Evolutionary conservation across 2,329 filamentous ascomycete genomes (phyloP).

Genomic region (Xylaria polymorpha): DNA sequence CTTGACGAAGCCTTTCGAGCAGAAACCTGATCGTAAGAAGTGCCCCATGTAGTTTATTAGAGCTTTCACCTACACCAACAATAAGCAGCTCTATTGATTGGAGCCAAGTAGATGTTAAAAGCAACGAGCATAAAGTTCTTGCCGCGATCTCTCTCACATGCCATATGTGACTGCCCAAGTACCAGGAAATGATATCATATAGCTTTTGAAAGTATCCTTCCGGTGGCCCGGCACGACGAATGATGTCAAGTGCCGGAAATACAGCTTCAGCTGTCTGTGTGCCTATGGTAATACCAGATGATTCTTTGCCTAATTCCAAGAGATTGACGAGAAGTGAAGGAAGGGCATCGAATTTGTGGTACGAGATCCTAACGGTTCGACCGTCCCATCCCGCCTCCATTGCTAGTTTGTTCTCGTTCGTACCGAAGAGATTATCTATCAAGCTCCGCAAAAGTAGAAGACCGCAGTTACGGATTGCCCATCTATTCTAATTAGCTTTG

Average conservation of each 20-base stretch:
- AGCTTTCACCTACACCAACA: conserved; percentile 48
- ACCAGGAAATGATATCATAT: conserved; percentile 66
- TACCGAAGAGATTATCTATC: conserved; percentile 82
- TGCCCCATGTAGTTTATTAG: conserved; percentile 69
- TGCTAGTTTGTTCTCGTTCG: conserved; percentile 73
- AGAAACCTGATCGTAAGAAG: conserved; percentile 68
- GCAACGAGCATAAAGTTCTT: conserved; percentile 74
- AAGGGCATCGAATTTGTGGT: conserved; percentile 74
- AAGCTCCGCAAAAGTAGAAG: conserved; percentile 88
- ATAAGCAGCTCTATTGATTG: conserved; percentile 55
- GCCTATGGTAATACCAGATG: conserved; percentile 46
- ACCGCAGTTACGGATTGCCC: conserved; percentile 95
- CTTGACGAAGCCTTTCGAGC: conserved; percentile 63
- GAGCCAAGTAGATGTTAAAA: conserved; percentile 64
- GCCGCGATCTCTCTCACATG: conserved; percentile 85
- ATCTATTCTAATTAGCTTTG: conserved; percentile 61
- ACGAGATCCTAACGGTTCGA: conserved; percentile 72
- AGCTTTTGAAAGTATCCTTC: conserved; percentile 66
- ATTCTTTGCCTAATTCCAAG: conserved; percentile 64
- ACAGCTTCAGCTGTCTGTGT: conserved; percentile 73
- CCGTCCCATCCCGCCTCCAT: conserved; percentile 74
- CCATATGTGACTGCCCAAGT: conserved; percentile 79
- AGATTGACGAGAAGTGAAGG: conserved; percentile 72
- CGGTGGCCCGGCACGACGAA: conserved; percentile 77
- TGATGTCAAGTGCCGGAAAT: conserved; percentile 84